Percentiles rank a stretch among this genome's conserved stretches.
Conservation (phyloP, 148 eudicot species). For the Camellia sinensis region DNA sequence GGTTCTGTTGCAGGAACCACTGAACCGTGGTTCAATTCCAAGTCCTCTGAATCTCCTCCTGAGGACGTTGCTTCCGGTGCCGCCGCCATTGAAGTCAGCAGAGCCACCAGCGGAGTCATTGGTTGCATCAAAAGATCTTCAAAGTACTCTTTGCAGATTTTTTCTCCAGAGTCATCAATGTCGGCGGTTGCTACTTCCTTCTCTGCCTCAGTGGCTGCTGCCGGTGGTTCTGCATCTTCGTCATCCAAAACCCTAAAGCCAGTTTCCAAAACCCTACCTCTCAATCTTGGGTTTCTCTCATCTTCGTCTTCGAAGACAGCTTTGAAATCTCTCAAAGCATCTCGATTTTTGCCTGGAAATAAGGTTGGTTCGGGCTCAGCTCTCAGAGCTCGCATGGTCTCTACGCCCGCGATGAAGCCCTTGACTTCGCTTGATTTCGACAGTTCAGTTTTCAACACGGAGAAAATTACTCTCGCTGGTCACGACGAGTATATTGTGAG, state of each 20-base stretch:
- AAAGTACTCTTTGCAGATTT: too few species aligned
- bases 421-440: constrained; percentile 58
- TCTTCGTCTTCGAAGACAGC: constrained; percentile 35
- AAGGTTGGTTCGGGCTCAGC: constrained; percentile 26
- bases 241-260: constrained; percentile 29
- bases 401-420: constrained; percentile 47
- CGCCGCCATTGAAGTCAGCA: too few species aligned
- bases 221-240: constrained; percentile 20
- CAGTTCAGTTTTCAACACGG: constrained; percentile 68
- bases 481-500: constrained; percentile 93
- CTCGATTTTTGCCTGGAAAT: constrained; percentile 20
- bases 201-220: constrained; percentile 31
- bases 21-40: too few species aligned
- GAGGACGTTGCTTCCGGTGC: too few species aligned
- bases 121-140: too few species aligned
- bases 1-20: too few species aligned
- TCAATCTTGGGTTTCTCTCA: constrained; percentile 46
- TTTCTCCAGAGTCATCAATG: constrained; percentile 22
- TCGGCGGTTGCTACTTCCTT: constrained; percentile 46
- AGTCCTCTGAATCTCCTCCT: too few species aligned
- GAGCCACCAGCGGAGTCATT: too few species aligned
- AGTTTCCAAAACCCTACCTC: constrained; percentile 26
- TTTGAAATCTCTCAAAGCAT: constrained; percentile 35
- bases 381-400: constrained; percentile 59
- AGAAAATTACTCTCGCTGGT: constrained; percentile 73